phyloP scores from a whole-genome alignment of 768 basidiomycete species.

The Amylocystis lapponica region DNA sequence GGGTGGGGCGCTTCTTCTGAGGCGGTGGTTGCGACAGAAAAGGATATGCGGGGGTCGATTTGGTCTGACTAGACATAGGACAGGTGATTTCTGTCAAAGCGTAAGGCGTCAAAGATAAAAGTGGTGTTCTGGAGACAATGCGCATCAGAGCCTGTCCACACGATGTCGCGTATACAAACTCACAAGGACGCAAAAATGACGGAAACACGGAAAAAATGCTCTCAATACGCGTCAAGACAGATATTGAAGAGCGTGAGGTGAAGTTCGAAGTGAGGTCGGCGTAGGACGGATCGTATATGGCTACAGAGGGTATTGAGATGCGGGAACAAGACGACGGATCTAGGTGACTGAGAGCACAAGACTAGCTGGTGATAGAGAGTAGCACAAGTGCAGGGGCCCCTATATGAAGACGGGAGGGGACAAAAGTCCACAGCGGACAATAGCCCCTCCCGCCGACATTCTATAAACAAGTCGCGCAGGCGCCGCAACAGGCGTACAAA shows the following conservation, averaged over 20 bases:
- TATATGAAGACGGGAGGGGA: conserved; percentile 16
- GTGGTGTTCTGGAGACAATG: conserved; percentile 1
- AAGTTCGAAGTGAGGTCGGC: conserved; percentile 2
- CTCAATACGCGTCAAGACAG: too few species aligned
- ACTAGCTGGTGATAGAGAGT: conserved; percentile 21
- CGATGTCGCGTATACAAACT: too few species aligned
- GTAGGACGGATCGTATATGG: conserved; percentile 7
- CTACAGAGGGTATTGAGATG: conserved; percentile 15
- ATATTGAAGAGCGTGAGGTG: neutral
- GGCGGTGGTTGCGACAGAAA: conserved; percentile 27
- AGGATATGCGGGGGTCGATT: conserved; percentile 14
- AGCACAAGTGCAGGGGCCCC: conserved; percentile 6
- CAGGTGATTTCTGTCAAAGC: neutral
- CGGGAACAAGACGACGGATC: conserved; percentile 1
- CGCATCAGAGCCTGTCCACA: too few species aligned
- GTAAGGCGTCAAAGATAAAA: neutral
- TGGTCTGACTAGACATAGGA: conserved; percentile 16
- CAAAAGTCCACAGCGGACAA: conserved; percentile 22
- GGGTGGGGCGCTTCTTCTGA: conserved; percentile 22
- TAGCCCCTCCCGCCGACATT: conserved; percentile 9
- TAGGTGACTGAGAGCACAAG: conserved; percentile 15
- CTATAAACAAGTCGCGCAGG: conserved; percentile 16
- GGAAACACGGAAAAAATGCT: neutral
- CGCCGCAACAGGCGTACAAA: conserved; percentile 8
- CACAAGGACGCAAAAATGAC: too few species aligned